phyloP scores from a whole-genome alignment of 192 early-diverging fungal species.

The Lunasporangiospora selenospora region DNA sequence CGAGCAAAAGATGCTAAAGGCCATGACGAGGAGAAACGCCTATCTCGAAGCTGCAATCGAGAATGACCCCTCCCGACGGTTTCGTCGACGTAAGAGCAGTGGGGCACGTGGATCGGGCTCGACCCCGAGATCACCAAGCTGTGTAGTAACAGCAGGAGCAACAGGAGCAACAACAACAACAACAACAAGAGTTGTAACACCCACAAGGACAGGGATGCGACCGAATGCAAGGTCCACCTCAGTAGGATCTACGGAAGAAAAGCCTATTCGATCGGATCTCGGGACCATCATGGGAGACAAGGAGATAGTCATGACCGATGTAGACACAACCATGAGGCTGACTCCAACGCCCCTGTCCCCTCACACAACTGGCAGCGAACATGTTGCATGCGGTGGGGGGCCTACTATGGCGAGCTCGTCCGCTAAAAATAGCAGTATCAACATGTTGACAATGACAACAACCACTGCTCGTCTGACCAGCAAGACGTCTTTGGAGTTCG shows the following conservation, averaged over 20 bases:
- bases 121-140: neutral
- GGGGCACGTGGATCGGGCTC: neutral
- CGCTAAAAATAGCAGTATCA: constrained; percentile 39
- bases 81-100: constrained; percentile 19
- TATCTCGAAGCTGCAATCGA: constrained; percentile 44
- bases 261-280: too few species aligned
- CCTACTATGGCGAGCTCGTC: neutral
- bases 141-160: neutral
- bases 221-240: too few species aligned
- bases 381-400: too few species aligned
- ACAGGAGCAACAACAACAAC: neutral
- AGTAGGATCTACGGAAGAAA: too few species aligned
- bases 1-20: constrained; percentile 42
- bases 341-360: too few species aligned
- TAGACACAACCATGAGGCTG: too few species aligned
- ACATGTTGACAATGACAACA: constrained; percentile 25
- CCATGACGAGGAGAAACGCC: constrained; percentile 32
- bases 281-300: too few species aligned
- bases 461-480: constrained; percentile 19
- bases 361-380: too few species aligned
- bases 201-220: neutral
- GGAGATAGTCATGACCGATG: too few species aligned
- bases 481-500: constrained; percentile 15
- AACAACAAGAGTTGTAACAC: neutral
- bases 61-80: constrained; percentile 42